Conservation (phyloP, 2,329 filamentous ascomycete genomes). For the Pseudogymnoascus sp. region DNA sequence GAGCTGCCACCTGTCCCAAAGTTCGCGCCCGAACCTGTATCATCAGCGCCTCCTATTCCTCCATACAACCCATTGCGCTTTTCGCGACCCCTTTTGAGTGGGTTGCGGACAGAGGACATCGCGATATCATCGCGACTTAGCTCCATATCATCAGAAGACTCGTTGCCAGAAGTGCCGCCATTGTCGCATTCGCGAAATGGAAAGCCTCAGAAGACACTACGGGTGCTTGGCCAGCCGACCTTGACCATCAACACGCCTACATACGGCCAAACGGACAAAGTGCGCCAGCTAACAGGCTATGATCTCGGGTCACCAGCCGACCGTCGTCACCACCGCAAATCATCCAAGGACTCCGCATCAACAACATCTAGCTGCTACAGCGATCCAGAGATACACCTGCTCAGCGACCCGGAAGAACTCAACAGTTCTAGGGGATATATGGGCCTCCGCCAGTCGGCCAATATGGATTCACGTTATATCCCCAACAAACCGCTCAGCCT, state of each 20-base stretch:
- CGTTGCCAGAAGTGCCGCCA: not conserved
- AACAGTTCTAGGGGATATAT: not conserved
- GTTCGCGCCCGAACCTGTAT: not conserved
- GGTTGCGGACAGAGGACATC: not conserved
- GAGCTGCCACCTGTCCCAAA: not conserved
- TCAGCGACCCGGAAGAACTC: not conserved
- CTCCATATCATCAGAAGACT: not conserved
- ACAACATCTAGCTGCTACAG: not conserved
- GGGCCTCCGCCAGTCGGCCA: not conserved
- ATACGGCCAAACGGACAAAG: not conserved
- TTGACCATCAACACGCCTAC: not conserved
- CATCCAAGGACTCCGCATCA: not conserved
- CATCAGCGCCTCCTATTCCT: not conserved
- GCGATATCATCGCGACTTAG: not conserved
- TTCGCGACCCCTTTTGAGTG: not conserved
- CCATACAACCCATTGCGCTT: conserved; percentile 2
- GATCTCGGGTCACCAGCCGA: not conserved
- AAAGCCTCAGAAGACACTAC: not conserved
- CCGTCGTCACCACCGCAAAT: not conserved
- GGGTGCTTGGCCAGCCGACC: not conserved
- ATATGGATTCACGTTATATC: not conserved
- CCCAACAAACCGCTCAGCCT: not conserved
- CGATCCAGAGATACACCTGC: not conserved
- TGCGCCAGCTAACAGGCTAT: not conserved
- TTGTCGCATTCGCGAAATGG: not conserved